phyloP scores from a whole-genome alignment of 495 filamentous ascomycete species.

The Thozetella sp. region DNA sequence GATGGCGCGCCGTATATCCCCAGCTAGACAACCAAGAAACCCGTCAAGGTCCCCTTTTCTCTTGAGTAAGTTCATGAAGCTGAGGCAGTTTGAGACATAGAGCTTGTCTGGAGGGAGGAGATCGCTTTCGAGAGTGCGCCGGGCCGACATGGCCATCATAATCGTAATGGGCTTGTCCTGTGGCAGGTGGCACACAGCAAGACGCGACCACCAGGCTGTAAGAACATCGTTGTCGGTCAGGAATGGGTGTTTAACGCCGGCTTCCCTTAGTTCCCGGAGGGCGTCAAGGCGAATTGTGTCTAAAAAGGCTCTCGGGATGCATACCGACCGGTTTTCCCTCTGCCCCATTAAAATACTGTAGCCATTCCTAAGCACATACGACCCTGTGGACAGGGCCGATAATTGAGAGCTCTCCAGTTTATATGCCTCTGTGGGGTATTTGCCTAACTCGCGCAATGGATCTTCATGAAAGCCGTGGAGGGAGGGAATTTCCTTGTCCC shows the following conservation, averaged over 20 bases:
- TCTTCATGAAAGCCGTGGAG: not conserved
- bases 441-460: not conserved
- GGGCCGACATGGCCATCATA: not conserved
- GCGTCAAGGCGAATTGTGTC: not conserved
- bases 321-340: not conserved
- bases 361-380: not conserved
- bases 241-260: not conserved
- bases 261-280: not conserved
- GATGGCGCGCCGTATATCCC: not conserved
- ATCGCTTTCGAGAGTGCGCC: not conserved
- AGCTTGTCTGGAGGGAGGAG: not conserved
- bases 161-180: not conserved
- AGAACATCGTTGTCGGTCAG: not conserved
- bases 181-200: not conserved
- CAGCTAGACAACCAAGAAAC: not conserved
- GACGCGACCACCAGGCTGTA: not conserved
- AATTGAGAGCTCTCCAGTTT: not conserved
- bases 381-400: not conserved
- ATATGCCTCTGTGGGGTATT: not conserved
- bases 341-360: not conserved
- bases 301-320: not conserved
- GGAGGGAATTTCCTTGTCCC: not conserved
- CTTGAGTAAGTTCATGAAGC: not conserved
- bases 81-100: not conserved
- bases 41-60: not conserved